Base-by-base conservation (phyloP, 495 filamentous ascomycete species). In the Tuber borchii region DNA sequence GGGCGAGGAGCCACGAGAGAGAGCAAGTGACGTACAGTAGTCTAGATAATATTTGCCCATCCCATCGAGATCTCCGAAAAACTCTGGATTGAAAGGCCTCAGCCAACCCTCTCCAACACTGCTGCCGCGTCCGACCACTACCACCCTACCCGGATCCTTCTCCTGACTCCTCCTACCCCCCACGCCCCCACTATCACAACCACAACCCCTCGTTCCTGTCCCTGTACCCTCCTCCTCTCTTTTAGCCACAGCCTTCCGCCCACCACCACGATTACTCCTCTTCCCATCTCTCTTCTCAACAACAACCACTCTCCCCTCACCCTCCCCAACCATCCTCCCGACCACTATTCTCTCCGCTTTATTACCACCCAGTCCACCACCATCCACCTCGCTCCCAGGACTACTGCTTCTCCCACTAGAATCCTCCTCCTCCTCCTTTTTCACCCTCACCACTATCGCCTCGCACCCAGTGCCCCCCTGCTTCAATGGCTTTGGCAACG, bases 31-130 rank as follows among this genome's bases (percentile, higher is more conserved):
- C 78, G 56, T 65, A 83, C 81, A 83, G 56, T 83, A 83, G 9
- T 77, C 65, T 48, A 83, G 74, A 76, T 83, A 83, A 48, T 77
- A 83, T 73, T 77, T 76, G 37, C 70, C 42, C 16, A 71, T 76
- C 31, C 43, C 20, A 44, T 81, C 76, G 19, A 81, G 73, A 61
- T 74, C 74, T 20, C 76, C 78, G 46, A 81, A 75, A 26, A 79
- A 69, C 19, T 56, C 72, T 8, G 77, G 78, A 22, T 75, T 79
- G 70, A 75, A 79, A 10, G 39, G 34, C n/a, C 26, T 65, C 14
- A 65, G 26, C 26, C 22, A 61, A 61, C n/a, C 51, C 9, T 26
- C n/a, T 14, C 51, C 22, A 14, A 1, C 51, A 61, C n/a, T 26
- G 20, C 48, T 56, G 48, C 22, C 9, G 9, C 48, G 10, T n/a